phyloP scores from a whole-genome alignment of 2,329 filamentous ascomycete species.

The Neofusicoccum sp. region DNA sequence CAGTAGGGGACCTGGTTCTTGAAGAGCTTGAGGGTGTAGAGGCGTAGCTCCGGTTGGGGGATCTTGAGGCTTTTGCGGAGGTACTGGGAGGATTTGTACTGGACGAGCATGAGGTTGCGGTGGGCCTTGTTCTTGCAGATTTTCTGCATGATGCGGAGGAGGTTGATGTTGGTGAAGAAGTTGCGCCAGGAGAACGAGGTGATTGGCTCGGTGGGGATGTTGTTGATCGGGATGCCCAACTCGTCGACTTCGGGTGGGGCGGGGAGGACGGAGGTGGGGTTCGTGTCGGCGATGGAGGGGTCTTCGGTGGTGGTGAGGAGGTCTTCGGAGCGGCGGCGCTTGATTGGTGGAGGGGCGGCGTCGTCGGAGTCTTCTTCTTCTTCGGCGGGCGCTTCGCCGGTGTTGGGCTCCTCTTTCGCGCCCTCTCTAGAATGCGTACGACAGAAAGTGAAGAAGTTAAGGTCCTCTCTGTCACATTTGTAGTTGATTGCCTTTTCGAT shows the following conservation, averaged over 20 bases:
- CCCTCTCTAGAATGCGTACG: constrained; percentile 66
- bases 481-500: constrained; percentile 86
- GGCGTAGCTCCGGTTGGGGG: constrained; percentile 78
- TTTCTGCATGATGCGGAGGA: constrained; percentile 94
- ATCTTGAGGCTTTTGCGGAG: constrained; percentile 89
- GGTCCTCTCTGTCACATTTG: constrained; percentile 76
- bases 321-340: constrained; percentile 52
- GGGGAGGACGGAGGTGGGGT: constrained; percentile 13
- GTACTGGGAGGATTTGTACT: constrained; percentile 92
- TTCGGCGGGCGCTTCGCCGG: constrained; percentile 31
- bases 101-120: constrained; percentile 86
- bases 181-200: constrained; percentile 87
- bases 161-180: constrained; percentile 94
- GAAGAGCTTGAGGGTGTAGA: constrained; percentile 97
- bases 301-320: constrained; percentile 24
- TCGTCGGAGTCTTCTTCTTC: constrained; percentile 51
- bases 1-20: constrained; percentile 98
- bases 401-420: constrained; percentile 30
- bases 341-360: constrained; percentile 77
- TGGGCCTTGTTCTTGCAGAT: constrained; percentile 95
- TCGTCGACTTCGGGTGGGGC: constrained; percentile 73
- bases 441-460: constrained; percentile 94
- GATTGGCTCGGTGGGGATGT: constrained; percentile 71
- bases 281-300: constrained; percentile 22
- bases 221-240: constrained; percentile 73